Percentiles rank a stretch among this genome's conserved stretches.
These are phyloP conservation scores for Rhizopus delemar DNA, from an alignment of 371 early-diverging fungal genomes.

Conservation along the genomic window DNA sequence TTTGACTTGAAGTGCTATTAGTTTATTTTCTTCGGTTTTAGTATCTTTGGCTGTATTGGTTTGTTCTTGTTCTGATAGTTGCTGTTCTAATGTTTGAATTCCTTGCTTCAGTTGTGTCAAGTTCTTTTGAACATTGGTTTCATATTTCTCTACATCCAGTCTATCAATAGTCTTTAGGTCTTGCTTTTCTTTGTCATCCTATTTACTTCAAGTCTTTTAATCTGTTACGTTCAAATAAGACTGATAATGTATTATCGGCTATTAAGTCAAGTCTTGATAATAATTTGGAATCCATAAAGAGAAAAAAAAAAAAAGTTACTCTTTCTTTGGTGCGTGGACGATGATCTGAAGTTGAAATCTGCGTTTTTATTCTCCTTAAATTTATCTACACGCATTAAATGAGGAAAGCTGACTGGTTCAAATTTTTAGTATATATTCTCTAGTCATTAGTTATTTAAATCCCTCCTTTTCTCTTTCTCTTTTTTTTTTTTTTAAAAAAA, in stretches of 20 bases:
- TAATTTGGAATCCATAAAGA: slow-evolving; percentile 54
- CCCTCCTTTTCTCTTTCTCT: background rate
- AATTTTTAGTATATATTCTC: too few species aligned
- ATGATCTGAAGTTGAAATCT: too few species aligned
- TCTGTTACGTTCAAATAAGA: slow-evolving; percentile 64
- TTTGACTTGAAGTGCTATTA: slow-evolving; percentile 63
- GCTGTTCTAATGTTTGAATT: slow-evolving; percentile 56
- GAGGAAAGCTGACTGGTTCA: too few species aligned
- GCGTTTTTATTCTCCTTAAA: too few species aligned
- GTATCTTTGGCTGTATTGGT: slow-evolving; percentile 45
- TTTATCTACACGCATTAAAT: too few species aligned
- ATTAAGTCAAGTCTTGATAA: slow-evolving; percentile 56
- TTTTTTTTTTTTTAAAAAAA: background rate
- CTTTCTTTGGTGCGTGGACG: too few species aligned
- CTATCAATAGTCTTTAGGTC: slow-evolving; percentile 19
- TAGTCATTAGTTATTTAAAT: background rate
- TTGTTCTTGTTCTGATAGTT: slow-evolving; percentile 65
- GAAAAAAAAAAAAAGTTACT: slow-evolving; percentile 3
- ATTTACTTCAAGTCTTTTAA: slow-evolving; percentile 52
- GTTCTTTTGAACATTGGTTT: slow-evolving; percentile 58
- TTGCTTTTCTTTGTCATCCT: background rate
- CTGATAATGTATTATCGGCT: slow-evolving; percentile 64
- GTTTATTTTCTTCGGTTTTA: slow-evolving; percentile 58
- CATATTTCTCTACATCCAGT: slow-evolving; percentile 61
- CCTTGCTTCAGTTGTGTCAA: slow-evolving; percentile 58